Evolutionary conservation across 2,329 filamentous ascomycete species (phyloP).

Genomic region (Colletotrichum spinosum): DNA sequence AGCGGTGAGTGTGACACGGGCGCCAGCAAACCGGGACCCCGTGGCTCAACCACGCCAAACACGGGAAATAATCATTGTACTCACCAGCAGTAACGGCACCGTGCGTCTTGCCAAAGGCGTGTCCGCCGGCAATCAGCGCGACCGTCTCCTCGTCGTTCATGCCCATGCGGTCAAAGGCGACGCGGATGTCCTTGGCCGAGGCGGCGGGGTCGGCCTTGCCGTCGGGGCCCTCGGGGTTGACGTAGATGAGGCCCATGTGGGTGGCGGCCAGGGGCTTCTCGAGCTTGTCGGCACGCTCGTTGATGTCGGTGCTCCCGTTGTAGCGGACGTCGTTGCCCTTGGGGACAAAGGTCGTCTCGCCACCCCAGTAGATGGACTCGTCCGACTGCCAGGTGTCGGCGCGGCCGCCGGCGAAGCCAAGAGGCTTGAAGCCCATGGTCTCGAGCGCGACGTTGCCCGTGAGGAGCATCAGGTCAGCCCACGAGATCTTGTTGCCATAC

Average conservation of each 20-base stretch:
- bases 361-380: slow-evolving; percentile 82
- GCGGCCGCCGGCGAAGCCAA: slow-evolving; percentile 80
- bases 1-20: background rate
- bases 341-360: slow-evolving; percentile 75
- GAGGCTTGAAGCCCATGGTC: slow-evolving; percentile 79
- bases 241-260: slow-evolving; percentile 84
- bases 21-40: no score
- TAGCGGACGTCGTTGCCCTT: slow-evolving; percentile 79
- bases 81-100: slow-evolving; percentile 64
- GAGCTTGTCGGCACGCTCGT: slow-evolving; percentile 50
- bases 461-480: slow-evolving; percentile 79
- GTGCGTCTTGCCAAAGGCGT: slow-evolving; percentile 85
- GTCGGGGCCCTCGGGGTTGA: slow-evolving; percentile 83
- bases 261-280: slow-evolving; percentile 76
- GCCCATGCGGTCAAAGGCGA: slow-evolving; percentile 82
- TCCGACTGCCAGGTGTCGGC: slow-evolving; percentile 81
- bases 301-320: slow-evolving; percentile 45
- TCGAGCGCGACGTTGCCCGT: slow-evolving; percentile 83
- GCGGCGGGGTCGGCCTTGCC: slow-evolving; percentile 77
- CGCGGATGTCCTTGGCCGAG: slow-evolving; percentile 77
- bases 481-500: slow-evolving; percentile 85
- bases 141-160: slow-evolving; percentile 89
- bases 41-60: no score
- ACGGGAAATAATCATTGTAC: background rate
- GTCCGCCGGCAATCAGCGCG: slow-evolving; percentile 81